phyloP scores from a whole-genome alignment of 106 monocot species.

The Iris macrosiphon region DNA sequence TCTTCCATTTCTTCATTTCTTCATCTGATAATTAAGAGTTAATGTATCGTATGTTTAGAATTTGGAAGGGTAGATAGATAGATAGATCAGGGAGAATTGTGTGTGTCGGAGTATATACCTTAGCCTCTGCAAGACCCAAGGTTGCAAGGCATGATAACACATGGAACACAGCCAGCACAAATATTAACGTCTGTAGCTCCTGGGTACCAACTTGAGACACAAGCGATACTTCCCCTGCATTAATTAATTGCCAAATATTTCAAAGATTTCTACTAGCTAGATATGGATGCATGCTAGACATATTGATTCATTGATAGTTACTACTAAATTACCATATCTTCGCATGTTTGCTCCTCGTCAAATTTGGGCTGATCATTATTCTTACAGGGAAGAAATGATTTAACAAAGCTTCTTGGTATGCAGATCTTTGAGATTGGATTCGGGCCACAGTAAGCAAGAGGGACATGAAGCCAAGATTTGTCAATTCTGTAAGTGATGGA shows the following conservation, averaged over 20 bases:
- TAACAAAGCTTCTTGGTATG: conserved; percentile 8
- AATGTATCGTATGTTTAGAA: background rate
- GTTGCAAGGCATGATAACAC: conserved; percentile 3
- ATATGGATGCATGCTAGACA: background rate
- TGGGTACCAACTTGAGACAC: conserved; percentile 6
- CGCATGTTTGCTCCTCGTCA: background rate
- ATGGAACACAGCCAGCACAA: conserved; percentile 10
- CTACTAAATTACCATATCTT: background rate
- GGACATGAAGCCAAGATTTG: conserved; percentile 25
- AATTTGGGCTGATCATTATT: background rate
- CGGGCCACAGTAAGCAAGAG: conserved; percentile 20
- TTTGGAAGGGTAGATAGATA: background rate
- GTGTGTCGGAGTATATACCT: conserved; percentile 12
- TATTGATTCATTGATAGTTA: background rate
- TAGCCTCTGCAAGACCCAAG: conserved; percentile 9
- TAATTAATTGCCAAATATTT: background rate
- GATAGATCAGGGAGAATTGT: too few relatives aligned
- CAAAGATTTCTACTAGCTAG: background rate
- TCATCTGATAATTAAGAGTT: conserved; percentile 18
- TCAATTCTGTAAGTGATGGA: conserved; percentile 11
- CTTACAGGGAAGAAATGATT: conserved; percentile 24
- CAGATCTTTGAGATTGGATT: conserved; percentile 29
- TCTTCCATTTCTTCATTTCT: conserved; percentile 37
- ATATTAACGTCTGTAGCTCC: conserved; percentile 14
- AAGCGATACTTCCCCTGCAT: conserved; percentile 17